Base-by-base conservation (phyloP, 192 early-diverging fungal species). In the Chytriomyces sp. region DNA sequence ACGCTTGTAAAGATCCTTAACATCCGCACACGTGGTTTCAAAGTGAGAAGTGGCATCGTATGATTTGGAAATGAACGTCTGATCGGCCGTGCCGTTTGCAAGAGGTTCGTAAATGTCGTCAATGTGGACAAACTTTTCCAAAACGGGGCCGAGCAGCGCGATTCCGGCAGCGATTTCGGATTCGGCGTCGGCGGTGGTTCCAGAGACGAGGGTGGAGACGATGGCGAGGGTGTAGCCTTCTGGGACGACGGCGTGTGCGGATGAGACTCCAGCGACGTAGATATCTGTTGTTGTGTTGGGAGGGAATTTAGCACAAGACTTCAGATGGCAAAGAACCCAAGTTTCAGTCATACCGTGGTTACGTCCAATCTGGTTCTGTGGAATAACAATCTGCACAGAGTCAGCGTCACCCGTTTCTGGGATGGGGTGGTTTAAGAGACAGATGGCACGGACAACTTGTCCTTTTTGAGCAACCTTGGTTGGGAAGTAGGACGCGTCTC, bases 41-140 rank as follows among this genome's bases (percentile, higher is more conserved):
- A 98, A 99, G 89, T 99, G 97, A 50, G 94, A 95, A 20, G 97
- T 97, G 47, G 98, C 96, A 85, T 99, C 98, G 84, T 98, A 99
- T 18, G 94, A 96, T 74, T 92, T 91, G 77, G 95, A 94, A 64
- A 99, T 86, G 83, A 92, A 99, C 50, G 96, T 91, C 69, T 93
- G 86, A 71, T 97, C 95, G 8, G 77, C 72, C 35, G 81, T 91
- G 62, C 97, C 97, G 76, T 96, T 93, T 2, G 86, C 83, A 20
- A 88, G 65, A 23, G 98, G 97, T 84, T 93, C 96, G 65, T 91
- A 93, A 49, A 99, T 73, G 69, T 96, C 92, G 48, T 90, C 90
- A 26, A 97, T 90, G 28, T 88, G 86, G 11, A 97, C 90, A 84
- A 97, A 98, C 91, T 93, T 96, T 77, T 98, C 95, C 26, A 86